Evolutionary conservation across 2,329 filamentous ascomycete genomes (phyloP).

Genomic region (Colletotrichum sp.): DNA sequence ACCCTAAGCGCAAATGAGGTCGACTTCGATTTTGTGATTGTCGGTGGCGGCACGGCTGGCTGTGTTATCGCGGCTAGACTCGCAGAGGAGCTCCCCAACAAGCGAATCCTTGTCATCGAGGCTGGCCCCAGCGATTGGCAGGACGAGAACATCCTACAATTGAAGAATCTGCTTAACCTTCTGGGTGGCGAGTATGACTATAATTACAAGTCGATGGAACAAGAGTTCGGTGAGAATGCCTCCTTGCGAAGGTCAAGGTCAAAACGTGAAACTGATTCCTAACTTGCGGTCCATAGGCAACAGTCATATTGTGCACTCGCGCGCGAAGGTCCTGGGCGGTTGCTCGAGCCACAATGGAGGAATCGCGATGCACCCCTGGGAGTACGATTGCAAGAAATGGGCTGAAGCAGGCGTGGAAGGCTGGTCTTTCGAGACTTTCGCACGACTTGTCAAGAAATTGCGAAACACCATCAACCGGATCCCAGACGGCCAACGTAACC

Average conservation of each 20-base stretch:
- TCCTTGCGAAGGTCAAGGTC: neutral
- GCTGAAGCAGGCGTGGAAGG: neutral
- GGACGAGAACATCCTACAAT: neutral
- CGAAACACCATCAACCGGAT: neutral
- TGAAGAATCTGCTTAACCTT: neutral
- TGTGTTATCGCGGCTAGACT: neutral
- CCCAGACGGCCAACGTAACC: neutral
- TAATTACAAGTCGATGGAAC: neutral
- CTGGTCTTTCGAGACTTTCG: neutral
- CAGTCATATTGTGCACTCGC: neutral
- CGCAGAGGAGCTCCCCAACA: neutral
- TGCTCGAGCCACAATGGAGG: neutral
- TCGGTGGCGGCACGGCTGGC: neutral
- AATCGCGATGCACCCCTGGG: neutral
- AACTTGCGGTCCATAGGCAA: neutral
- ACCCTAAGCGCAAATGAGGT: neutral
- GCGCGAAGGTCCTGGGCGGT: neutral
- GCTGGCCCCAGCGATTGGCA: neutral
- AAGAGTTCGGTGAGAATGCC: neutral
- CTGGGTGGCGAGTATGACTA: neutral
- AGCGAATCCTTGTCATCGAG: neutral
- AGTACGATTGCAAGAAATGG: neutral
- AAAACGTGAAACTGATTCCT: neutral
- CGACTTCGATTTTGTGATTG: neutral
- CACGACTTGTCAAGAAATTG: neutral